Conservation (phyloP, 2,329 filamentous ascomycete species). For the Akanthomyces muscarius region DNA sequence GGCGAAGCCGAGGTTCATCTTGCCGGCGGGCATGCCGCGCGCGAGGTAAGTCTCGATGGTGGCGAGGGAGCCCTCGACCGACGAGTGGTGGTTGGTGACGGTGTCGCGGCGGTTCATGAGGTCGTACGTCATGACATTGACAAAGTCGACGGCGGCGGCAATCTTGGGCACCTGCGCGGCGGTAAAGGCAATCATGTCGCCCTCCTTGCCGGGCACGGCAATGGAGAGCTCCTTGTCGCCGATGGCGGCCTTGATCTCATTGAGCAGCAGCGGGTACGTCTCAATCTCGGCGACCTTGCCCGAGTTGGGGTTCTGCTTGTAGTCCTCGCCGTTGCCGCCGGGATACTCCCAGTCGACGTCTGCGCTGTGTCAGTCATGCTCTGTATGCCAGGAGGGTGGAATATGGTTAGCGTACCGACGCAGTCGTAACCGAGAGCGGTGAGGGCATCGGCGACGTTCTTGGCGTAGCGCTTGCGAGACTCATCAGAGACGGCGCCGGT, state of each 20-base stretch:
- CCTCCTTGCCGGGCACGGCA: conserved; percentile 58
- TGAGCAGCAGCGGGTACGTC: conserved; percentile 58
- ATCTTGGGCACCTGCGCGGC: conserved; percentile 53
- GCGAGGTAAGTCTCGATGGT: conserved; percentile 56
- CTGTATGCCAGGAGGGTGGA: not conserved
- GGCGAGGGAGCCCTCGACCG: conserved; percentile 50
- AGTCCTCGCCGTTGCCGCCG: conserved; percentile 65
- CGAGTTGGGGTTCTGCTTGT: conserved; percentile 57
- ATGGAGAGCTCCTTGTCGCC: conserved; percentile 61
- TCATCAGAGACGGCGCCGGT: conserved; percentile 43
- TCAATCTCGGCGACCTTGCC: conserved; percentile 56
- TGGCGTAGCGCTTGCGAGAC: conserved; percentile 49
- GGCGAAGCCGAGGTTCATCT: conserved; percentile 63
- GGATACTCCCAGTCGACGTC: conserved; percentile 66
- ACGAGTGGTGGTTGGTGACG: conserved; percentile 60
- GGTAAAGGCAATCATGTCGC: conserved; percentile 67
- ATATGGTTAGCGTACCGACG: conserved; percentile 37
- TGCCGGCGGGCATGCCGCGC: conserved; percentile 50
- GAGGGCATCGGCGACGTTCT: conserved; percentile 53
- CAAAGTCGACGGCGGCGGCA: conserved; percentile 57
- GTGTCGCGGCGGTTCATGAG: conserved; percentile 69
- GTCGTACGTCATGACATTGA: conserved; percentile 72
- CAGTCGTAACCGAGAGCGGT: conserved; percentile 56
- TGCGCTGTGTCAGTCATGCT: conserved; percentile 12
- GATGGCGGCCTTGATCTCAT: conserved; percentile 54